phyloP scores from a whole-genome alignment of 108 stramenopile genomes.

The Fistulifera solaris region DNA sequence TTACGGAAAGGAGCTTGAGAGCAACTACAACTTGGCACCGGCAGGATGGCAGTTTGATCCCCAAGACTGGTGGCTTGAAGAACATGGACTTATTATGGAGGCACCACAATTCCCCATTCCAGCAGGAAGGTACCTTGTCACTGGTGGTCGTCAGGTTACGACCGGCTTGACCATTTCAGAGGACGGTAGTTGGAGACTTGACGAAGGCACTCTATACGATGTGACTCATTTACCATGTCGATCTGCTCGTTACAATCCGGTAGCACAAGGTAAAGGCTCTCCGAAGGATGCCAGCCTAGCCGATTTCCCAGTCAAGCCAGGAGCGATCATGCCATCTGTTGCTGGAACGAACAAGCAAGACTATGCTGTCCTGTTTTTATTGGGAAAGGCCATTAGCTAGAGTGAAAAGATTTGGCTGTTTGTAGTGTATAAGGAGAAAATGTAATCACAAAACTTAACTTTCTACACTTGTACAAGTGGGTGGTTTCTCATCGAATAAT shows the following conservation, averaged over 20 bases:
- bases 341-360: constrained; percentile 43
- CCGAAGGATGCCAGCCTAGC: constrained; percentile 23
- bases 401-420: no score
- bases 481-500: no score
- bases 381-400: constrained; percentile 35
- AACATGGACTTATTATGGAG: constrained; percentile 72
- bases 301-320: constrained; percentile 57
- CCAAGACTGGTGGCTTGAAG: constrained; percentile 79
- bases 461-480: no score
- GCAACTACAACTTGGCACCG: constrained; percentile 43
- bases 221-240: constrained; percentile 69
- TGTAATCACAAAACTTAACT: no score
- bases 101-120: constrained; percentile 41
- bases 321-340: constrained; percentile 53
- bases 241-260: constrained; percentile 36
- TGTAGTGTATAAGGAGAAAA: no score
- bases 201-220: constrained; percentile 47
- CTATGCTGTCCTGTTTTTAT: constrained; percentile 57
- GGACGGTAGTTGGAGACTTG: constrained; percentile 40
- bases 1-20: constrained; percentile 33
- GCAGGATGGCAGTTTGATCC: constrained; percentile 74
- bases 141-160: constrained; percentile 43
- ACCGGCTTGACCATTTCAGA: constrained; percentile 36
- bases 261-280: constrained; percentile 19
- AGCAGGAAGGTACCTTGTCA: constrained; percentile 51